phyloP scores from a whole-genome alignment of 352 stramenopile species.

The Globisporangium abappressorium region DNA sequence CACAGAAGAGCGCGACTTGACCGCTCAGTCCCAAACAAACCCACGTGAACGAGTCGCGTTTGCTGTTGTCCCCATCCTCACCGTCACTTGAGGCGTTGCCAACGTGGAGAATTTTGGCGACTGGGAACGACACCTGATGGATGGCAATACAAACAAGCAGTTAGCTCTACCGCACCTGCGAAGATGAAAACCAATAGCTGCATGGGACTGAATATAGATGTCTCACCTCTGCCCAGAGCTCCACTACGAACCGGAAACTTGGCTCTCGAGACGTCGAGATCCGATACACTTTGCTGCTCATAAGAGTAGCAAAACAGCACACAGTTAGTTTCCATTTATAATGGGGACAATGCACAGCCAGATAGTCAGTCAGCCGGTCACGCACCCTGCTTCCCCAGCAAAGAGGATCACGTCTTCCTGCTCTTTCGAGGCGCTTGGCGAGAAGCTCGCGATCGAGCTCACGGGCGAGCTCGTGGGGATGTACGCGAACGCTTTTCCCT shows the following conservation, averaged over 20 bases:
- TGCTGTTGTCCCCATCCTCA: neutral
- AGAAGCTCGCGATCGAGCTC: slow-evolving; percentile 27
- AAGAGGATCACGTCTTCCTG: slow-evolving; percentile 39
- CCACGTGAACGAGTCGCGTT: slow-evolving; percentile 23
- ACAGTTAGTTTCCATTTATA: neutral
- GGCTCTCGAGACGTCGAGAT: slow-evolving; percentile 29
- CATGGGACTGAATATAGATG: neutral
- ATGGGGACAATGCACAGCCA: neutral
- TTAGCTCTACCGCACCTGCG: neutral
- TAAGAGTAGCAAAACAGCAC: neutral
- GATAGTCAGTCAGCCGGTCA: neutral
- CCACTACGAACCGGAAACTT: slow-evolving; percentile 28
- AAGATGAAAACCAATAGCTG: neutral
- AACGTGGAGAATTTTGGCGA: slow-evolving; percentile 37
- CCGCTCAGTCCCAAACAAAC: slow-evolving; percentile 36
- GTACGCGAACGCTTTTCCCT: slow-evolving; percentile 26
- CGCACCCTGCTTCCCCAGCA: slow-evolving; percentile 46
- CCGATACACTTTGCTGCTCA: slow-evolving; percentile 40
- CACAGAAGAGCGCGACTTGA: slow-evolving; percentile 38
- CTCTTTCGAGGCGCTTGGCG: neutral
- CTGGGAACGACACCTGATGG: slow-evolving; percentile 32
- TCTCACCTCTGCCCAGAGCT: slow-evolving; percentile 30
- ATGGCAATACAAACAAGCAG: neutral
- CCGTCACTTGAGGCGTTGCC: slow-evolving; percentile 10
- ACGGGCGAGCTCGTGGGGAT: slow-evolving; percentile 33